Evolutionary conservation across 768 basidiomycete species (phyloP), one percentile per base, ranked within the genome.

Genomic region (Auricularia sp.): DNA sequence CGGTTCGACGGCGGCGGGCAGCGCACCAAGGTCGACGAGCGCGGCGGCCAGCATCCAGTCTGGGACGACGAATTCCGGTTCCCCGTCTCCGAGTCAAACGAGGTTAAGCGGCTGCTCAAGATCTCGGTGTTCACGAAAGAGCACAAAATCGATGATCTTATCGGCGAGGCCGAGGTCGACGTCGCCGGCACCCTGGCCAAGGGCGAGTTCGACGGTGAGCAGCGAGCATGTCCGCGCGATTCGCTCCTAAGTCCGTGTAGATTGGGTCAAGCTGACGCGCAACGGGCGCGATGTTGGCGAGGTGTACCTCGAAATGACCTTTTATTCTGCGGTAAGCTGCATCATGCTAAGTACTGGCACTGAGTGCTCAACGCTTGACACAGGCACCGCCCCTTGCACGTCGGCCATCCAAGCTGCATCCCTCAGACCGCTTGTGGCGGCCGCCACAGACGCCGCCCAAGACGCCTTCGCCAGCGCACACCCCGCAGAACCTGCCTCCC

Each of bases 1-100:
- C 76, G 78, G 2, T 75, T 94, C 65, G 75, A 78, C 73, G 84
- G 85, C 44, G 77, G 77, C 18, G 85, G 82, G 62, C 84, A 90
- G 71, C 82, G 83, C 64, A 93, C 92, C 0, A 79, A 83, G 62
- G 81, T 86, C 65, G 88, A 92, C 70, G 79, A 85, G 68, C 92
- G 87, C 71, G 94, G 94, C 2, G 95, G 95, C 0, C 95, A 98
- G 71, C 89, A 91, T 74, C 95, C 95, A 2, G 84, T 87, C 65
- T 98, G 94, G 93, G 94, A 97, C 71, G 85, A 85, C 39, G 93
- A 97, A 74, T 74, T 95, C 62, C 84, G 92, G 53, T 86, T 93
- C 73, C 81, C 86, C 4, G 79, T 98, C 59, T 73, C 82, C 68
- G 85, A 84, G 0, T 73, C 71, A 8, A 82, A 83, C 39, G 84